Evolutionary conservation across 345 rosid species (phyloP), one percentile per base, ranked within the genome.

Genomic region (Aegle marmelos): DNA sequence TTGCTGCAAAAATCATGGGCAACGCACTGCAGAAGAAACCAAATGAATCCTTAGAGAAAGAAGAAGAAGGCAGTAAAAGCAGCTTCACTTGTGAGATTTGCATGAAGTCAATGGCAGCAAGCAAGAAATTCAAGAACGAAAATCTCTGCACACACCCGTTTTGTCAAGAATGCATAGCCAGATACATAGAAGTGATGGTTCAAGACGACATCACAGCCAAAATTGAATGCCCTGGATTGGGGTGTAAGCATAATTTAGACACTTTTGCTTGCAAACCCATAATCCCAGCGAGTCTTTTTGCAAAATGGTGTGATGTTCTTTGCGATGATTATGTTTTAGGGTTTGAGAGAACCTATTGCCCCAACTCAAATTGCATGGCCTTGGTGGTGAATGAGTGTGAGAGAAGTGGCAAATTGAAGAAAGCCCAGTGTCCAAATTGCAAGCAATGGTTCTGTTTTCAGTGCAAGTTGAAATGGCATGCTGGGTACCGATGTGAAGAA

Each of bases 381-480:
- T 69, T 84, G 83, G 68, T 84, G 58, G 36, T 81, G 77, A 79
- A 84, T 36, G 84, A 84, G 68, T 81, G 87, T 57, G 57, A 53
- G 57, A 53, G 57, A 53, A 53, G 57, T 53, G 74, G 75, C 11
- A 79, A 28, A 14, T 45, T 76, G 75, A 81, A 76, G 75, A 84
- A 76, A 74, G 27, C 25, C 17, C 39, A 65, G 25, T 84, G 87
- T 36, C 81, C 82, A 24, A 76, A 74, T n/a, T 84, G 87, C 64
- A 81, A 79, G 77, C 61, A 48, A 14, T 34, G 73, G 45, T 79
- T 84, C 37, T 84, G 85, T 74, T 84, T 76, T 6, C 45, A 27
- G 25, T 84, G 87, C 77, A 81, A 79, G 45, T 68, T 73, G 37
- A 76, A 76, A 0, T 84, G 84, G 84, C 84, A 84, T 68, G 79